These are phyloP conservation scores for Schizothecium vesticola DNA, from an alignment of 495 filamentous ascomycete genomes.

Conservation along the genomic window DNA sequence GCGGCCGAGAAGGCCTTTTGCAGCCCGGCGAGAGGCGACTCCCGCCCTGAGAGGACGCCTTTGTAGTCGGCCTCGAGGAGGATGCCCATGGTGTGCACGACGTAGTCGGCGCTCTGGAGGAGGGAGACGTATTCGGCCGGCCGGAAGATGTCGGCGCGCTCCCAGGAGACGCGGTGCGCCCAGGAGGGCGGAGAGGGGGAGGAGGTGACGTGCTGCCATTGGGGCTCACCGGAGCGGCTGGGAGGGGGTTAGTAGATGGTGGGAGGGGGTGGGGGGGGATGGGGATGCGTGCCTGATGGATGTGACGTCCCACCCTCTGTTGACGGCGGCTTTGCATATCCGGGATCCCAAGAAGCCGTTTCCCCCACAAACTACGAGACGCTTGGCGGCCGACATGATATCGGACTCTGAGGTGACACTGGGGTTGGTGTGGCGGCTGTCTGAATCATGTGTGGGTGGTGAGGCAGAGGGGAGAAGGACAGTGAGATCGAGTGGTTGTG, in stretches of 20 bases:
- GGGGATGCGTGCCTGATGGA: conserved; percentile 65
- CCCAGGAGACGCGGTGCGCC: conserved; percentile 79
- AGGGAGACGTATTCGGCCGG: conserved; percentile 70
- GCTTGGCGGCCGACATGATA: conserved; percentile 47
- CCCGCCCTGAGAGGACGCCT: conserved; percentile 74
- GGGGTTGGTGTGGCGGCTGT: neutral
- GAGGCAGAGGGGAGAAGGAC: neutral
- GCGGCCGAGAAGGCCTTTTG: conserved; percentile 59
- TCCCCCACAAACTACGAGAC: conserved; percentile 83
- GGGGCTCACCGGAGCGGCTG: conserved; percentile 83
- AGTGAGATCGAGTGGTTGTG: neutral
- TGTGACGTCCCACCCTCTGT: conserved; percentile 79
- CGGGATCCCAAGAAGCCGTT: conserved; percentile 92
- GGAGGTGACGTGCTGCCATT: conserved; percentile 72
- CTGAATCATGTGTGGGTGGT: neutral
- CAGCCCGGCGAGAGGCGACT: conserved; percentile 69
- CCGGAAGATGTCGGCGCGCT: conserved; percentile 76
- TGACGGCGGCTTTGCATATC: conserved; percentile 82
- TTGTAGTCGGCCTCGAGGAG: conserved; percentile 99
- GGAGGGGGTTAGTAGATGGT: neutral
- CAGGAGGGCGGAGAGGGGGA: conserved; percentile 69
- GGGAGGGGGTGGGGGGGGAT: neutral
- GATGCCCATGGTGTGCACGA: conserved; percentile 92
- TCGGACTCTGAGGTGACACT: neutral
- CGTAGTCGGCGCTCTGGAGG: conserved; percentile 68